Evolutionary conservation across 306 rosid genomes (phyloP).

Genomic region (Carpinus fangiana): DNA sequence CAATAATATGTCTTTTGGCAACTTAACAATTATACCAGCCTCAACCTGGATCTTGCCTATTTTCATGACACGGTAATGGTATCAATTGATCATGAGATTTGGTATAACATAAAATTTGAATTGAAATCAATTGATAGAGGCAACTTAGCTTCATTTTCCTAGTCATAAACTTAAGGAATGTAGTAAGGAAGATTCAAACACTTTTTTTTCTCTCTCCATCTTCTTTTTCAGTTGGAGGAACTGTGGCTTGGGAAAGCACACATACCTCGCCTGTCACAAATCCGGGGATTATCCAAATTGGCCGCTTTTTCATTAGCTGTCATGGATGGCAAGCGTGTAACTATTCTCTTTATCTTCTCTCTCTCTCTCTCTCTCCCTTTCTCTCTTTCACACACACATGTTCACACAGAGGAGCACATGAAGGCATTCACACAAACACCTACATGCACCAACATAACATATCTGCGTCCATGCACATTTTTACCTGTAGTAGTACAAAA

Average conservation of each 20-base stretch:
- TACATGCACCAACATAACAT: not conserved
- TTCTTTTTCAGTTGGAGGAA: constrained; percentile 34
- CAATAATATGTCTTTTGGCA: not conserved
- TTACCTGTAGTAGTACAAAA: not conserved
- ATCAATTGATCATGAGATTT: not conserved
- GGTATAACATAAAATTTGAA: not conserved
- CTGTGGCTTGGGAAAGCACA: constrained; percentile 57
- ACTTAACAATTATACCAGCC: not conserved
- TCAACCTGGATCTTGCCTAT: not conserved
- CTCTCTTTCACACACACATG: not conserved
- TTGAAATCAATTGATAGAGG: not conserved
- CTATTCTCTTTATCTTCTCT: not conserved
- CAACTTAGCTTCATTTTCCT: not conserved
- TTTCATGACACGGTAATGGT: not conserved
- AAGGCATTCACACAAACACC: not conserved
- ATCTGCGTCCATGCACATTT: not conserved
- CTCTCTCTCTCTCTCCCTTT: not conserved
- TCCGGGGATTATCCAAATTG: constrained; percentile 34
- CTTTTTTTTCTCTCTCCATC: not conserved
- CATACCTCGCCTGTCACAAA: constrained; percentile 38
- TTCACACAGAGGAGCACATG: not conserved
- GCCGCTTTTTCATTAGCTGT: constrained; percentile 45
- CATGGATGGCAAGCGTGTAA: constrained; percentile 49
- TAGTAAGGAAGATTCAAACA: not conserved
- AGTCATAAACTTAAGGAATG: not conserved